Conservation (phyloP, 148 eudicot species). For the Silene uniflora region DNA sequence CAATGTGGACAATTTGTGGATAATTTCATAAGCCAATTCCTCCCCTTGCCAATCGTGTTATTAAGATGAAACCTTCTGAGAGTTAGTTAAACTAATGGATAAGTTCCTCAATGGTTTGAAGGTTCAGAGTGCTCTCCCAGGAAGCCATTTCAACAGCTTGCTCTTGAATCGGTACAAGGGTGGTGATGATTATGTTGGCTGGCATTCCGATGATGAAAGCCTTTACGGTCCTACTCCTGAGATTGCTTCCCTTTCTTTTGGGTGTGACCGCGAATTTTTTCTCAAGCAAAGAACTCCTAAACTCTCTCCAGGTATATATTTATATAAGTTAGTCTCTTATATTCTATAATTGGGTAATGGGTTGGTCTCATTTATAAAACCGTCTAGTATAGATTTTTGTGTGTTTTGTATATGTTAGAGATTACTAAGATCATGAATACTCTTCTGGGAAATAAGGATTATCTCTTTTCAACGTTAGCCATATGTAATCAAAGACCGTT, state of each 20-base stretch:
- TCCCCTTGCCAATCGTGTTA: no score
- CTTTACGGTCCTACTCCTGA: conserved; percentile 84
- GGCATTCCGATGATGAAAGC: conserved; percentile 95
- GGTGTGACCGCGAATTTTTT: conserved; percentile 84
- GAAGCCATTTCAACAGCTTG: conserved; percentile 77
- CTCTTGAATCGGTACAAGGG: conserved; percentile 75
- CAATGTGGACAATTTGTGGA: no score
- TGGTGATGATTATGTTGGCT: conserved; percentile 79
- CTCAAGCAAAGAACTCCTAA: conserved; percentile 49
- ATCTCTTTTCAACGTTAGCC: background rate
- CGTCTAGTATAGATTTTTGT: no score
- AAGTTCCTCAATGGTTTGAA: conserved; percentile 24
- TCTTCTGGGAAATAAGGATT: no score
- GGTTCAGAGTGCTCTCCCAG: conserved; percentile 74
- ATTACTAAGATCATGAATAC: no score
- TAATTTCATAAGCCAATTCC: no score
- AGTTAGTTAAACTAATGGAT: background rate
- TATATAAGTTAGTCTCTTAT: background rate
- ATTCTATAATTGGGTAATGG: background rate
- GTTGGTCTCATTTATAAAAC: no score
- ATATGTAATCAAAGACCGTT: background rate
- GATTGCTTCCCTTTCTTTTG: conserved; percentile 90
- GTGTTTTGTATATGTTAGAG: no score
- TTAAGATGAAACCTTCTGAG: no score
- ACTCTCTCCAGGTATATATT: conserved; percentile 13